Base-by-base conservation (phyloP, 2,329 filamentous ascomycete genomes). In the Colletotrichum ledebouriae region DNA sequence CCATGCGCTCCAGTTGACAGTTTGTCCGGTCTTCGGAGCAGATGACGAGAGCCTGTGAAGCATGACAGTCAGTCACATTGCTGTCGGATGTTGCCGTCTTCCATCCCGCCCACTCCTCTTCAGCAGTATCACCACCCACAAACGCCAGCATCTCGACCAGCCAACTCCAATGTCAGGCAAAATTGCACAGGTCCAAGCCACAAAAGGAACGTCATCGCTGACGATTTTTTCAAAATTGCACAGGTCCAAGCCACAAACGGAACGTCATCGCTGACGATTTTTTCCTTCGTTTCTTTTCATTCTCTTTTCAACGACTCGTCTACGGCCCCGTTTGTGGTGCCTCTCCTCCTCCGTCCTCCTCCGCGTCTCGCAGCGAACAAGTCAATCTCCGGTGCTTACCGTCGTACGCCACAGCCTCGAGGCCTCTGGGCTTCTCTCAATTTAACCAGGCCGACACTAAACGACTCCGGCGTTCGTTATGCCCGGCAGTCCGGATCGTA, bases 401-500 rank as follows among this genome's bases (percentile, higher is more conserved):
- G 20, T 49, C 20, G 13, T 49, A 2, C 20, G 20, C 12, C 20
- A 49, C 10, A 3, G 20, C 17, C 3, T 15, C 12, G 6, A 0
- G 46, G 20, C 46, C 46, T 10, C 46, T 29, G 46, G 20, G 46
- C 12, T 29, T 29, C 20, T 49, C 9, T 49, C 17, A 29, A 15
- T 29, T 29, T 6, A 29, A 1, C 46, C 10, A 29, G 1, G 6
- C n/a, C n/a, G 46, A 29, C 11, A 49, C 12, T 12, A 29, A 29
- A 29, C 42, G 7, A 46, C 42, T 46, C 42, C 42, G n/a, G 42
- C 42, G n/a, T 46, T 46, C 2, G n/a, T 20, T 6, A 20, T 20
- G n/a, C 42, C 42, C 42, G 42, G 42, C 42, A 46, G 42, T n/a
- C 42, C n/a, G n/a, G 42, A 46, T 46, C 42, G 17, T 20, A 6